phyloP scores from a whole-genome alignment of 2,329 filamentous ascomycete genomes.

The Aspergillus sp. region DNA sequence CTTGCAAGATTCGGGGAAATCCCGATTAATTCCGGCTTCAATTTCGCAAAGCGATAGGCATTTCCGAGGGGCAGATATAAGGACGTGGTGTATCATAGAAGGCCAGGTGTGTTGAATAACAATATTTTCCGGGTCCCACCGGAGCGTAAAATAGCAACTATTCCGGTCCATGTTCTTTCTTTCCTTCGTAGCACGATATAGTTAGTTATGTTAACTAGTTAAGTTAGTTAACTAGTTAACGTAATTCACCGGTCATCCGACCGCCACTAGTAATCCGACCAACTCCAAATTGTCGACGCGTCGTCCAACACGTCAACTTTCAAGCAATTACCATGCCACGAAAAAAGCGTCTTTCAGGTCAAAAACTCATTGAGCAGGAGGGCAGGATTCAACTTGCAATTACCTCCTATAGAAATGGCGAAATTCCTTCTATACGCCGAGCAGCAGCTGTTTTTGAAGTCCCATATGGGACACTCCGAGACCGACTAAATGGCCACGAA shows the following conservation, averaged over 20 bases:
- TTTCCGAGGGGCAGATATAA: too few species aligned
- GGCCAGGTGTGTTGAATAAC: too few species aligned
- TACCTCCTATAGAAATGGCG: neutral
- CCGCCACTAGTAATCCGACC: neutral
- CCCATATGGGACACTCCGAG: neutral
- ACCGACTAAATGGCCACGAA: neutral
- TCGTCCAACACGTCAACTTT: neutral
- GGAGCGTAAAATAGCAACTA: too few species aligned
- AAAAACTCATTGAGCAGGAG: neutral
- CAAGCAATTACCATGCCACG: conserved; percentile 10
- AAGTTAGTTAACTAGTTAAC: too few species aligned
- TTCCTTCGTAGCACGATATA: too few species aligned
- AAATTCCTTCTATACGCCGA: neutral
- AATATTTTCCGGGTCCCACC: too few species aligned
- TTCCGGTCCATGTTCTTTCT: too few species aligned
- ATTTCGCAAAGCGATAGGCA: too few species aligned
- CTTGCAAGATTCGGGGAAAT: too few species aligned
- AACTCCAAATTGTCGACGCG: neutral
- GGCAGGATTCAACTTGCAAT: conserved; percentile 4
- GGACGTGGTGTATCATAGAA: too few species aligned
- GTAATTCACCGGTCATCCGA: neutral
- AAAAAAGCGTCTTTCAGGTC: neutral
- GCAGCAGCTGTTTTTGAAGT: conserved; percentile 10
- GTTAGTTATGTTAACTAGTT: too few species aligned
- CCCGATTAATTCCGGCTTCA: too few species aligned